These are phyloP conservation scores for Lasiodiplodia sp. DNA, from an alignment of 2,329 filamentous ascomycete genomes.

Conservation along the genomic window DNA sequence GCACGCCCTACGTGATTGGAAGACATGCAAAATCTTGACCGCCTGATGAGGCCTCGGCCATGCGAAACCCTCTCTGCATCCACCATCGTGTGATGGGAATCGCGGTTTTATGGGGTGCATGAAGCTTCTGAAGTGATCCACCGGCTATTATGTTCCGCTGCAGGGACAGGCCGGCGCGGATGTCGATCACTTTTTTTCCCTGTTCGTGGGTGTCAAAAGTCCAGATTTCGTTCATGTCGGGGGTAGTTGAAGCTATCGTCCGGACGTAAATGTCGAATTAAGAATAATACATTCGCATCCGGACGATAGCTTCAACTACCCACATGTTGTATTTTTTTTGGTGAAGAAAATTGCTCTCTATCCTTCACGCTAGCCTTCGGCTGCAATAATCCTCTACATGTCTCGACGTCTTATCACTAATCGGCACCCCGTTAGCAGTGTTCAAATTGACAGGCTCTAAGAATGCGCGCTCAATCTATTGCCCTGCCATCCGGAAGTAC, in stretches of 20 bases:
- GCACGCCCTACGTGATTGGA: neutral
- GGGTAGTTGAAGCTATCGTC: too few relatives aligned
- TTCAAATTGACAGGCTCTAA: neutral
- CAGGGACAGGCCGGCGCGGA: neutral
- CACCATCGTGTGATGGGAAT: neutral
- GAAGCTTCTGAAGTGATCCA: neutral
- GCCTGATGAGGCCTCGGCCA: neutral
- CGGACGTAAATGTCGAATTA: too few relatives aligned
- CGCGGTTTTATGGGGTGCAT: slow-evolving; percentile 3
- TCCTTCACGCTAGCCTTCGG: too few relatives aligned
- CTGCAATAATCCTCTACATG: neutral
- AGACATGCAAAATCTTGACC: neutral
- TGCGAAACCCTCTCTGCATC: neutral
- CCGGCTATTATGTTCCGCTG: neutral
- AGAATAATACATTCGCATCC: too few relatives aligned
- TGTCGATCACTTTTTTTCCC: neutral
- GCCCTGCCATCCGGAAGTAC: neutral
- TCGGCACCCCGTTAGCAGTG: neutral
- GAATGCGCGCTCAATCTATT: neutral
- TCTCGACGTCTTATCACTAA: neutral
- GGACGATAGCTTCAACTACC: too few relatives aligned
- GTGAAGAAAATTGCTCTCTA: too few relatives aligned
- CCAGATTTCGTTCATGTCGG: too few relatives aligned
- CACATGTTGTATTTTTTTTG: too few relatives aligned
- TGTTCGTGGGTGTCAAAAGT: too few relatives aligned